Evolutionary conservation across 2,329 filamentous ascomycete species (phyloP).

Genomic region (Fusarium napiforme): DNA sequence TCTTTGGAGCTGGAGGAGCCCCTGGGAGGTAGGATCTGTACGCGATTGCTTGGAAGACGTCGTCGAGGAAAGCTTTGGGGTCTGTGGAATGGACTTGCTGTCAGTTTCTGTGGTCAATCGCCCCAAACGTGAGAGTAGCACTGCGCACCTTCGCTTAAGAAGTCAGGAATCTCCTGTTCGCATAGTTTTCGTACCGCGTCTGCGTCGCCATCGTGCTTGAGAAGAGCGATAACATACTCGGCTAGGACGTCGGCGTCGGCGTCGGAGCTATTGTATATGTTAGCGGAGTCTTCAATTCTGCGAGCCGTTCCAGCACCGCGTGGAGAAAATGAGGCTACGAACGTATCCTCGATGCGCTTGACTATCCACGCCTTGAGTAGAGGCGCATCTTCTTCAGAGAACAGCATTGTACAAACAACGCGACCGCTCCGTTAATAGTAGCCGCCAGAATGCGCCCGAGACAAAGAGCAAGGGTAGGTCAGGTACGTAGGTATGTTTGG

Average conservation of each 20-base stretch:
- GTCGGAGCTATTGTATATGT: slow-evolving; percentile 69
- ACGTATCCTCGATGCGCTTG: slow-evolving; percentile 80
- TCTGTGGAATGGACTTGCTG: slow-evolving; percentile 38
- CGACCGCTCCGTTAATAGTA: slow-evolving; percentile 1
- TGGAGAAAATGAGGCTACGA: slow-evolving; percentile 48
- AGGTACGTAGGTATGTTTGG: neutral
- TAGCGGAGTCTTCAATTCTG: slow-evolving; percentile 7
- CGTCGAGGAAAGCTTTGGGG: slow-evolving; percentile 69
- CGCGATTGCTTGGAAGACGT: slow-evolving; percentile 74
- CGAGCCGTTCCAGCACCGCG: neutral
- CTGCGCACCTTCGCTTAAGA: slow-evolving; percentile 70
- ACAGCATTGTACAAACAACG: slow-evolving; percentile 62
- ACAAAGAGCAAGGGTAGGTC: neutral
- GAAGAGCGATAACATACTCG: slow-evolving; percentile 83
- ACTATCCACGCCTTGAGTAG: slow-evolving; percentile 81
- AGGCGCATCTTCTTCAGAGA: slow-evolving; percentile 69
- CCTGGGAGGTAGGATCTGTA: slow-evolving; percentile 71
- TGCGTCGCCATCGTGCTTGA: slow-evolving; percentile 74
- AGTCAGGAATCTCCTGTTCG: slow-evolving; percentile 78
- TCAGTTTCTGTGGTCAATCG: slow-evolving; percentile 17
- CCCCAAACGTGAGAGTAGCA: neutral
- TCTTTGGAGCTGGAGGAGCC: slow-evolving; percentile 55
- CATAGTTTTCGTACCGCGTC: slow-evolving; percentile 74
- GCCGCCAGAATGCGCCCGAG: neutral
- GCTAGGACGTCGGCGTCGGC: slow-evolving; percentile 84